Evolutionary conservation across 2,329 filamentous ascomycete genomes (phyloP).

Genomic region (Neofusicoccum cordaticola): DNA sequence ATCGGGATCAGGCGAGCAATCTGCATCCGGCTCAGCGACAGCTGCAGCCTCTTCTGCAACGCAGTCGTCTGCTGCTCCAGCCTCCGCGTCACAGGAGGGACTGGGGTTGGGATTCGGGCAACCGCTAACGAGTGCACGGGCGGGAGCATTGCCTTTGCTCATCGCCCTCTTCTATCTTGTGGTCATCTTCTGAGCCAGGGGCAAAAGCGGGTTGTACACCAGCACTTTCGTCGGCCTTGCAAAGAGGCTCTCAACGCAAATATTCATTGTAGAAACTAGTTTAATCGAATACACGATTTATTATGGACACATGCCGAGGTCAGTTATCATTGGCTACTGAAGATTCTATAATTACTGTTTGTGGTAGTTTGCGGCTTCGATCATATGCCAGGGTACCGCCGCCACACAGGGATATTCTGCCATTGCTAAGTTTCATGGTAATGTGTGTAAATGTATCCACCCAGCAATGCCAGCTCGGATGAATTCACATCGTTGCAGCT

Average conservation of each 20-base stretch:
- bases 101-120: neutral
- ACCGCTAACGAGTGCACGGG: neutral
- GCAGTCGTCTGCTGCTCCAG: neutral
- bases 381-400: neutral
- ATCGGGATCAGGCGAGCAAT: neutral
- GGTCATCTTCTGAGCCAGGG: neutral
- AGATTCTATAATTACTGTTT: neutral
- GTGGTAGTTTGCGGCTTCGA: neutral
- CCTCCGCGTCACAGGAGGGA: neutral
- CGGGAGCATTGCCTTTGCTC: neutral
- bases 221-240: neutral
- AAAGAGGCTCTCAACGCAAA: neutral
- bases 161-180: neutral
- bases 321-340: neutral
- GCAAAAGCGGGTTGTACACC: neutral
- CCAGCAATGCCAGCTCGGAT: too few species aligned
- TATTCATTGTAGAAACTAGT: neutral
- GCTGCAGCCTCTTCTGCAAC: neutral
- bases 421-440: neutral
- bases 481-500: too few species aligned
- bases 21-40: neutral
- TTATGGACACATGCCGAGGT: neutral
- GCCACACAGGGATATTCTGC: neutral
- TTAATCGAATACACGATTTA: conserved; percentile 11
- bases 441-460: neutral